Percentiles rank a stretch among this genome's conserved stretches.
These are phyloP conservation scores for Aphanocladium album DNA, from an alignment of 2,329 filamentous ascomycete genomes.

Conservation along the genomic window DNA sequence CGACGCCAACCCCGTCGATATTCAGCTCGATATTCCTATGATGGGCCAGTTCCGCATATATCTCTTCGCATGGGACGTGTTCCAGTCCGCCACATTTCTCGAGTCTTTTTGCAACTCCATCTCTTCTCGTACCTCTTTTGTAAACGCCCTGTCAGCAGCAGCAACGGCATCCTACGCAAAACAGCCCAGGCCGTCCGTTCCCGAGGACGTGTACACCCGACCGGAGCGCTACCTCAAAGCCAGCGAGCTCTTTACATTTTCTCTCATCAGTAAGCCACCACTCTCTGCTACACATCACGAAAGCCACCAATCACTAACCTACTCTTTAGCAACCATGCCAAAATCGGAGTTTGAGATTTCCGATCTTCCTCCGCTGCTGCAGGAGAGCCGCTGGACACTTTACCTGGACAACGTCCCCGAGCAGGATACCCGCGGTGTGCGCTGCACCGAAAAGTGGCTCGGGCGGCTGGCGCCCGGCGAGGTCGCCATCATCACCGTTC, in stretches of 20 bases:
- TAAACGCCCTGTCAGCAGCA: constrained; percentile 54
- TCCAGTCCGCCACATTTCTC: constrained; percentile 52
- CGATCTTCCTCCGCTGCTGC: constrained; percentile 56
- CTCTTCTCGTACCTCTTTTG: constrained; percentile 45
- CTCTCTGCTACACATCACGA: no score
- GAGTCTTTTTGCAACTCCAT: constrained; percentile 53
- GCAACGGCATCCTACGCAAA: constrained; percentile 58
- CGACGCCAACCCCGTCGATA: constrained; percentile 71
- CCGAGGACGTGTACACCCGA: constrained; percentile 61
- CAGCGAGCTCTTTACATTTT: constrained; percentile 65
- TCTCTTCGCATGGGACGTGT: constrained; percentile 61
- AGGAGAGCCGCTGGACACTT: constrained; percentile 65
- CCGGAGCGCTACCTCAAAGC: constrained; percentile 64
- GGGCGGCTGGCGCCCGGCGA: constrained; percentile 52
- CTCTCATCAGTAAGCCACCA: constrained; percentile 62
- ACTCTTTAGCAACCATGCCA: constrained; percentile 49
- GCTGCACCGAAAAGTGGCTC: constrained; percentile 66
- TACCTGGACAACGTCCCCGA: constrained; percentile 63
- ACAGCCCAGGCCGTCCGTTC: constrained; percentile 51
- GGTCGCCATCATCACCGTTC: constrained; percentile 61
- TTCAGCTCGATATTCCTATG: constrained; percentile 74
- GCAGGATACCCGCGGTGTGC: constrained; percentile 45
- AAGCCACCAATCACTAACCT: neutral
- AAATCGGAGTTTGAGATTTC: constrained; percentile 61
- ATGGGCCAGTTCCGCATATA: constrained; percentile 74